phyloP scores from a whole-genome alignment of 2,329 filamentous ascomycete genomes.

The Colletotrichum orbiculare region DNA sequence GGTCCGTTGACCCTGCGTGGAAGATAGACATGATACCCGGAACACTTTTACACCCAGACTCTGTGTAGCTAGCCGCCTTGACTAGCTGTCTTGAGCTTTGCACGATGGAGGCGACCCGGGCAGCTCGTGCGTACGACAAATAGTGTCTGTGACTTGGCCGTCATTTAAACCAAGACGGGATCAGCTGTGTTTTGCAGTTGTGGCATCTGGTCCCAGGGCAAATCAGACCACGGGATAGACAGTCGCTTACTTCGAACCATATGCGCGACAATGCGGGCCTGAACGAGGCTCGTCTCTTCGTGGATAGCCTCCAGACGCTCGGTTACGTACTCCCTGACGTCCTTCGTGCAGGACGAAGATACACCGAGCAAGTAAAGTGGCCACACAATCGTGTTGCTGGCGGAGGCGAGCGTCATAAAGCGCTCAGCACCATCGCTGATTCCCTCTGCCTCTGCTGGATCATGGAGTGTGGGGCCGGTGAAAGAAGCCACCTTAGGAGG shows the following conservation, averaged over 20 bases:
- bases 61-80: too few relatives aligned
- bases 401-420: conserved; percentile 60
- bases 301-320: conserved; percentile 57
- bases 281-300: conserved; percentile 57
- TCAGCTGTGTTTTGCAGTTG: conserved; percentile 40
- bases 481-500: conserved; percentile 4
- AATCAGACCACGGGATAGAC: conserved; percentile 41
- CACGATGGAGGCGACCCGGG: too few relatives aligned
- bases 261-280: conserved; percentile 56
- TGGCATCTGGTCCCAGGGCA: conserved; percentile 42
- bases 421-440: conserved; percentile 53
- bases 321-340: conserved; percentile 56
- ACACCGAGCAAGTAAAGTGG: conserved; percentile 61
- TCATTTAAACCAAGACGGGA: conserved; percentile 43
- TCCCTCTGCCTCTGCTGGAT: conserved; percentile 50
- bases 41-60: background rate
- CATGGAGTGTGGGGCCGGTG: conserved; percentile 50
- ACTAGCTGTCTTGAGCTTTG: too few relatives aligned
- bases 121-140: background rate
- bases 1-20: background rate
- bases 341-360: conserved; percentile 55
- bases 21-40: conserved; percentile 33
- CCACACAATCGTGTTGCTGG: conserved; percentile 61
- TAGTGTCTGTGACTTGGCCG: background rate
- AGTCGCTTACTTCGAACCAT: conserved; percentile 53